Base-by-base conservation (phyloP, 306 rosid species). In the Spatholobus suberectus region DNA sequence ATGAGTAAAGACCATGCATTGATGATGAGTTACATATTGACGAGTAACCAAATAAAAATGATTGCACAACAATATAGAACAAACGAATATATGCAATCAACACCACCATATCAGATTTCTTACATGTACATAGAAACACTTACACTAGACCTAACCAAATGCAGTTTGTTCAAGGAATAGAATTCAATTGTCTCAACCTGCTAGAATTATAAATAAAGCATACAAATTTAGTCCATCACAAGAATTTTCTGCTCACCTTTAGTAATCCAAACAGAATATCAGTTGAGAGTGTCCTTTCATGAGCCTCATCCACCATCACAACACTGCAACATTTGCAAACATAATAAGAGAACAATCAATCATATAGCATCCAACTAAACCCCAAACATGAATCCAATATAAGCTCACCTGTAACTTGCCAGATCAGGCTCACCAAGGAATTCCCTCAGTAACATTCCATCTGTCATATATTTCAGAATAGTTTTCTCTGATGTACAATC, bases 281-380 rank as follows among this genome's bases (percentile, higher is more conserved):
- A 58, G 99, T 96, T 73, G 99, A 96, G 66, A 96, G 97, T 77
- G 99, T 96, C 72, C 99, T 91, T 89, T 96, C 99, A 70, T 96
- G 99, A 87, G 98, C 99, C 94, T 96, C 99, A 77, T 96, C 99
- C 92, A 96, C 97, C 99, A 96, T 96, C 83, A 94, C 91, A 84
- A 96, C 98, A 90, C 99, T 96, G 84, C 82, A 82, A 81, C 24
- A 77, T 61, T 85, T 74, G 61, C 61, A 80, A 57, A 83, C 46
- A 78, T 23, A 57, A 41, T 76, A 57, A 81, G 89, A 75, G 70
- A 89, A 70, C 23, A 41, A 72, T 15, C 23, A 41, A 72, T 15
- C 2, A 3, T 1, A 3, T 13, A n/a, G 47, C 23, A 79, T 77
- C 49, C 44, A 89, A 77, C 83, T 58, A 47, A 68, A 87, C 52